phyloP scores from a whole-genome alignment of 2,329 filamentous ascomycete species.

The Incumbomyces lentus region DNA sequence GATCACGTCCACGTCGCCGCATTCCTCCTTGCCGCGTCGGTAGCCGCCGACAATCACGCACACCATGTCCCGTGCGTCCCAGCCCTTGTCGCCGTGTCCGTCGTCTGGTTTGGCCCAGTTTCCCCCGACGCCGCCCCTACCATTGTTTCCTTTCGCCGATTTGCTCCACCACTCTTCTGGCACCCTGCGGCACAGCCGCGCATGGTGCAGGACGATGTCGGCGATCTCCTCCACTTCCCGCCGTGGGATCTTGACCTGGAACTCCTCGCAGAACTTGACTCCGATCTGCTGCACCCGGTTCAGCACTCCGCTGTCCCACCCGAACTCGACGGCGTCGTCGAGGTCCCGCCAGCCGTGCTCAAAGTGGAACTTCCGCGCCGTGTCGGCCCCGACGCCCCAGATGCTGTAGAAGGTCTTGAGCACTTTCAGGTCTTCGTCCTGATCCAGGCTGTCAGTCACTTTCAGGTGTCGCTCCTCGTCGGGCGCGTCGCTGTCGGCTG shows the following conservation, averaged over 20 bases:
- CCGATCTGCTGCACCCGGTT: constrained; percentile 84
- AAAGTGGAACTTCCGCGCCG: constrained; percentile 70
- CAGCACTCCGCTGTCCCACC: constrained; percentile 54
- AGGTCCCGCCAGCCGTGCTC: constrained; percentile 68
- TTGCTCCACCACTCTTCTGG: constrained; percentile 5
- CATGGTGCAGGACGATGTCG: constrained; percentile 53
- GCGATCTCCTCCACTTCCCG: constrained; percentile 63
- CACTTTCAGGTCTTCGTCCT: constrained; percentile 53
- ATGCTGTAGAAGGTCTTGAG: constrained; percentile 69
- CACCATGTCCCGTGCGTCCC: constrained; percentile 34
- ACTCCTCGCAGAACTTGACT: constrained; percentile 85
- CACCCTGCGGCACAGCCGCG: constrained; percentile 25
- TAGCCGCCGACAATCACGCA: constrained; percentile 68
- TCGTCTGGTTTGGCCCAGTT: constrained; percentile 14
- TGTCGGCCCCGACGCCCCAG: constrained; percentile 81
- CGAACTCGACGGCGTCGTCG: constrained; percentile 74
- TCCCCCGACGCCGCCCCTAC: too few relatives aligned
- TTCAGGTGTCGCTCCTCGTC: constrained; percentile 44
- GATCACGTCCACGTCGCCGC: constrained; percentile 78
- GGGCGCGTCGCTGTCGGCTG: constrained; percentile 21
- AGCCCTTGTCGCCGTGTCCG: constrained; percentile 25
- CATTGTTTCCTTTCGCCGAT: not conserved
- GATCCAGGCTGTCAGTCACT: constrained; percentile 54
- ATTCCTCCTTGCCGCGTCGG: constrained; percentile 61
- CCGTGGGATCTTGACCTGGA: constrained; percentile 60